These are phyloP conservation scores for Cyanodermella asteris DNA, from an alignment of 2,329 filamentous ascomycete genomes.

Conservation along the genomic window DNA sequence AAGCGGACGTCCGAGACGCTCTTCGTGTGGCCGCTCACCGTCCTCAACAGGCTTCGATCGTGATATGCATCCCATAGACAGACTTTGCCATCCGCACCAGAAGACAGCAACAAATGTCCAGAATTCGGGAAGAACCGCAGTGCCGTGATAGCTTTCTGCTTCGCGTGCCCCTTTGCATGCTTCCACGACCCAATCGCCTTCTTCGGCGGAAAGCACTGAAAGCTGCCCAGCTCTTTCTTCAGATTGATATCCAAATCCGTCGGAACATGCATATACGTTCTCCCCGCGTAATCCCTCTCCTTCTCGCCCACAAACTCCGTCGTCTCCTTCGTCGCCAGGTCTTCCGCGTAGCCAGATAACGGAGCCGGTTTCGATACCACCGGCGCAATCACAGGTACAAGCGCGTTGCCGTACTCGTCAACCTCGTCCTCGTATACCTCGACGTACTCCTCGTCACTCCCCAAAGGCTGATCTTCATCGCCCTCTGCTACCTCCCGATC, in stretches of 20 bases:
- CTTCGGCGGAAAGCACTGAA: conserved; percentile 85
- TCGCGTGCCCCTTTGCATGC: too few species aligned
- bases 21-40: conserved; percentile 41
- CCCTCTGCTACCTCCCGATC: conserved; percentile 45
- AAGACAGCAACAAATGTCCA: conserved; percentile 72
- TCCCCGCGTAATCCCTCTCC: conserved; percentile 78
- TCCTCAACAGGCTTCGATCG: conserved; percentile 64
- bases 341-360: conserved; percentile 27
- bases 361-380: conserved; percentile 27
- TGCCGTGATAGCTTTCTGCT: conserved; percentile 68
- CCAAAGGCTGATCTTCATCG: conserved; percentile 51
- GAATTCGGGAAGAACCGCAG: conserved; percentile 75
- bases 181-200: conserved; percentile 85
- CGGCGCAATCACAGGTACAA: conserved; percentile 27
- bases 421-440: too few species aligned
- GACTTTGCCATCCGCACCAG: conserved; percentile 74
- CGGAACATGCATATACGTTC: conserved; percentile 94
- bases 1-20: conserved; percentile 7
- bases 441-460: conserved; percentile 59
- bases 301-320: conserved; percentile 68
- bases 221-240: conserved; percentile 53
- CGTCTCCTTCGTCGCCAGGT: conserved; percentile 49
- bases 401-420: too few species aligned
- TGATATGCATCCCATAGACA: conserved; percentile 94
- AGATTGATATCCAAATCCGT: conserved; percentile 76